Percentiles rank a stretch among this genome's conserved stretches.
These are phyloP conservation scores for Cardiospermum halicacabum DNA, from an alignment of 345 rosid species.

Conservation along the genomic window DNA sequence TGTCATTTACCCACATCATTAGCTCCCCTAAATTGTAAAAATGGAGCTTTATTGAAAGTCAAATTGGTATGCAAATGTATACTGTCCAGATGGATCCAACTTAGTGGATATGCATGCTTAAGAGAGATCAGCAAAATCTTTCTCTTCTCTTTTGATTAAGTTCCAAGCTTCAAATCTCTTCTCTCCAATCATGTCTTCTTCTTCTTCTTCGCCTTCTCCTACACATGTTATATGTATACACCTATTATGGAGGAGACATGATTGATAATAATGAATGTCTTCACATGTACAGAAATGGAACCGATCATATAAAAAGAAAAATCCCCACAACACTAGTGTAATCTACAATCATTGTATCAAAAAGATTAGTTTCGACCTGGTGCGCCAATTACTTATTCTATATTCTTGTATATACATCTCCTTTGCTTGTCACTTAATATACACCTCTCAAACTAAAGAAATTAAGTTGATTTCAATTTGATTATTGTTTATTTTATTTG, in stretches of 20 bases:
- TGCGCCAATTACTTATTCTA: conserved; percentile 19
- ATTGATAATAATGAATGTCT: not conserved
- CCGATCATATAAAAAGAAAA: not conserved
- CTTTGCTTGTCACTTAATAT: conserved; percentile 18
- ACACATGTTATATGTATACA: not conserved
- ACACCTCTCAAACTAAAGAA: not conserved
- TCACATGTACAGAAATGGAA: not conserved
- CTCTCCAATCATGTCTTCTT: conserved; percentile 8
- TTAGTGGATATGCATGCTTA: conserved; percentile 14
- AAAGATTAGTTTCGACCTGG: conserved; percentile 58
- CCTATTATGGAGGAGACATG: not conserved
- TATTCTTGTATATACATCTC: conserved; percentile 20
- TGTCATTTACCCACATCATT: conserved; percentile 12
- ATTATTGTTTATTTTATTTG: conserved; percentile 15
- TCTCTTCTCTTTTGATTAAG: conserved; percentile 17
- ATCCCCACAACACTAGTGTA: not conserved
- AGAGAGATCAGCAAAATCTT: conserved; percentile 17
- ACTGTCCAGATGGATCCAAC: conserved; percentile 10
- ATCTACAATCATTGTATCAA: conserved; percentile 51
- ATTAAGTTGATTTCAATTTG: too few relatives aligned
- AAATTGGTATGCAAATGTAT: conserved; percentile 14
- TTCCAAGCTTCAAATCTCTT: conserved; percentile 3
- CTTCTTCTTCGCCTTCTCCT: too few relatives aligned
- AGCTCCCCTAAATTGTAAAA: not conserved
- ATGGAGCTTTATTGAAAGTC: conserved; percentile 27